These are phyloP conservation scores for Bromus sterilis DNA, from an alignment of 176 grass and related monocot species.

Conservation along the genomic window DNA sequence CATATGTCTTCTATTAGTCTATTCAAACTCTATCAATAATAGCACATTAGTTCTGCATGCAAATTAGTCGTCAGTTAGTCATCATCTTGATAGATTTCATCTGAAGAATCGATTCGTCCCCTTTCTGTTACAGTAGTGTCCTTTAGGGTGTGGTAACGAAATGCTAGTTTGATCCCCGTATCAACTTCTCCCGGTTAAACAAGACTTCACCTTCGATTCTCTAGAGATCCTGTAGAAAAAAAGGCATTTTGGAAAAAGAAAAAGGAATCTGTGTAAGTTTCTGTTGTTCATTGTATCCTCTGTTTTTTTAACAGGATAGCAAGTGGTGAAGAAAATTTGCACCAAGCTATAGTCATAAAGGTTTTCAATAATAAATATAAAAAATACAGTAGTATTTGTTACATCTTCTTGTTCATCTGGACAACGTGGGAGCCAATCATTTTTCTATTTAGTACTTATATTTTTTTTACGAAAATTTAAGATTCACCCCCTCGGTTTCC, in stretches of 20 bases:
- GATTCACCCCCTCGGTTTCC: too few species aligned
- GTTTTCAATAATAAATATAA: not conserved
- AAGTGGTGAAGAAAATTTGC: not conserved
- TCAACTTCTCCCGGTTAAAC: not conserved
- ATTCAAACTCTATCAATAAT: constrained; percentile 1
- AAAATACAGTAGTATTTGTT: too few species aligned
- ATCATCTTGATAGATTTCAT: not conserved
- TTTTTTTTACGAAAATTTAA: too few species aligned
- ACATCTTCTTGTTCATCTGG: too few species aligned
- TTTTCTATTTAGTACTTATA: too few species aligned
- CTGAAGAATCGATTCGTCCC: not conserved
- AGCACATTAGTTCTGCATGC: constrained; percentile 19
- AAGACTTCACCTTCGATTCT: not conserved
- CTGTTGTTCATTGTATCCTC: too few species aligned
- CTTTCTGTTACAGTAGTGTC: not conserved
- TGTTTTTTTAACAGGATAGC: not conserved
- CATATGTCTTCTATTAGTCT: not conserved
- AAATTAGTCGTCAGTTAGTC: not conserved
- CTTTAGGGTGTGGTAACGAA: not conserved
- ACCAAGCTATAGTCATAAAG: not conserved
- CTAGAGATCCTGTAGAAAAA: too few species aligned
- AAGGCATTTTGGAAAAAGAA: too few species aligned
- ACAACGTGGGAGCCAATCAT: too few species aligned
- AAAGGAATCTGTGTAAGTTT: too few species aligned
- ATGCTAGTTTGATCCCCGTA: not conserved